Evolutionary conservation across 352 stramenopile species (phyloP).

Genomic region (Phytophthora tentaculata): DNA sequence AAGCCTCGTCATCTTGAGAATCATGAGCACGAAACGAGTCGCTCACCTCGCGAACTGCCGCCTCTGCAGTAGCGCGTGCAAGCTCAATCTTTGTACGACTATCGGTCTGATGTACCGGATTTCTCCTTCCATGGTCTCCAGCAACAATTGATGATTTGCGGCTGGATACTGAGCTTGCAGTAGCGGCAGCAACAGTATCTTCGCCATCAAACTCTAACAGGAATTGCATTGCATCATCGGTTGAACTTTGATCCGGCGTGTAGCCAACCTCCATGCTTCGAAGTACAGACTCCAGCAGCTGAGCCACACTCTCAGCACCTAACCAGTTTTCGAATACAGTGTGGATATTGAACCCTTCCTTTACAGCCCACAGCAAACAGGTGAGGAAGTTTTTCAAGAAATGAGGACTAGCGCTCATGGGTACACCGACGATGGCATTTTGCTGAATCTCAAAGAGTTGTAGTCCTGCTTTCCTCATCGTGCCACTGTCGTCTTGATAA

Average conservation of each 20-base stretch:
- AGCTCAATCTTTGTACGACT: conserved; percentile 13
- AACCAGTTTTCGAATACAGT: conserved; percentile 72
- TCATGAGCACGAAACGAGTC: conserved; percentile 16
- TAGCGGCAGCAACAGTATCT: conserved; percentile 2
- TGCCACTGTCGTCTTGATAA: conserved; percentile 13
- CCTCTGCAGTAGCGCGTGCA: conserved; percentile 20
- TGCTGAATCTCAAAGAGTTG: conserved; percentile 85
- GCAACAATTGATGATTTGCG: conserved; percentile 11
- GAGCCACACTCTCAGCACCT: conserved; percentile 48
- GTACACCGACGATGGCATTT: conserved; percentile 67
- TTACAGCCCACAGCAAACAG: conserved; percentile 65
- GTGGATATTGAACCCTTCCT: conserved; percentile 82
- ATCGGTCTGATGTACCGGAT: conserved; percentile 9
- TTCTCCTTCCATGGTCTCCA: conserved; percentile 6
- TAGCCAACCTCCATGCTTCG: conserved; percentile 76
- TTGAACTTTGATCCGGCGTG: conserved; percentile 45
- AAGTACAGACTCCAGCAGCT: conserved; percentile 70
- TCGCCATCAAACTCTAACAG: conserved; percentile 48
- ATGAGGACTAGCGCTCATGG: conserved; percentile 54
- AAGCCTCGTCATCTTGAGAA: conserved; percentile 1
- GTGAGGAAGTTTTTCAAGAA: conserved; percentile 77
- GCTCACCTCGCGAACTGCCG: conserved; percentile 11
- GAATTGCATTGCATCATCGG: conserved; percentile 68
- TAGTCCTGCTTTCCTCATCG: conserved; percentile 27
- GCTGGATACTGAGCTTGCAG: conserved; percentile 10